Base-by-base conservation (phyloP, 352 stramenopile genomes). In the Pythium sp. region DNA sequence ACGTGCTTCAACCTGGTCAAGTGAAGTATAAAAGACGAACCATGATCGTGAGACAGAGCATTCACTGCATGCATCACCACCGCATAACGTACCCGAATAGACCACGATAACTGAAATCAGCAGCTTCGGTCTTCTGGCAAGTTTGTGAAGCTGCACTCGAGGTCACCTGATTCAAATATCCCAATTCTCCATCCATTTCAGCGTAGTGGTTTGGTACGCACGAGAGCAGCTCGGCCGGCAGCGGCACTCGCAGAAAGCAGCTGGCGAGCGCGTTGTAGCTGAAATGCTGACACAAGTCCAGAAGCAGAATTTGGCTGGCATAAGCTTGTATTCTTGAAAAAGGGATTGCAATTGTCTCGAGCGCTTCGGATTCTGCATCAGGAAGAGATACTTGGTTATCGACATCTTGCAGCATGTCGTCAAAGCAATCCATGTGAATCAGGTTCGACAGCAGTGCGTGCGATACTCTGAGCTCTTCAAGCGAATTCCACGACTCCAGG, bases 281-380 rank as follows among this genome's bases (percentile, higher is more conserved):
- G 59, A 81, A 91, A 58, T 90, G 85, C 41, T 83, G 81, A 53
- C 81, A 88, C 7, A 93, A 57, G 68, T 94, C 83, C 3, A 75
- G 78, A 9, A 82, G 73, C 24, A 94, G 61, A 12, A 68, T 76
- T 59, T 71, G 59, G 9, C 78, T 72, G 18, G 88, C 74, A 58
- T 92, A 84, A 5, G 76, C 67, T 49, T 79, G 70, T 8, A 92
- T 69, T 20, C 86, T 72, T 28, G 82, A 80, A 2, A 20, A 51
- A 22, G 56, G 58, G 22, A 72, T 72, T 11, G 32, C 53, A 51
- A n/a, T 65, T 2, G 64, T 55, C 14, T 63, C 46, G 20, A 64
- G 62, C 24, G 56, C 34, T 22, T 81, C 72, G n/a, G 74, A 60
- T 22, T 26, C 67, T 22, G 67, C 14, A 5, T 24, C 64, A 14